These are phyloP conservation scores for Mycena rebaudengoi DNA, from an alignment of 768 basidiomycete genomes.

Conservation along the genomic window DNA sequence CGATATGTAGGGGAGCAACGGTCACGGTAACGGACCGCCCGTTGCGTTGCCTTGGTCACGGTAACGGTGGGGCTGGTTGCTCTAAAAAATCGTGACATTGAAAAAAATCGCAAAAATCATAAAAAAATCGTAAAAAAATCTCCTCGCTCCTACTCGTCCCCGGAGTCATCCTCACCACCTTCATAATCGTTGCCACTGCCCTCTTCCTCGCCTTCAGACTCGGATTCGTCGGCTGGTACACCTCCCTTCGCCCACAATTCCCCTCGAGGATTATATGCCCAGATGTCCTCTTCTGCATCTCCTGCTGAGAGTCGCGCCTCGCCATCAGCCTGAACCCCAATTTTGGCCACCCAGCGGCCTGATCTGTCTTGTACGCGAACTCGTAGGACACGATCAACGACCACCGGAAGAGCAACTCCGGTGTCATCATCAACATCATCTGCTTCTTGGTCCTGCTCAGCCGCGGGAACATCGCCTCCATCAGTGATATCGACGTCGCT, in stretches of 20 bases:
- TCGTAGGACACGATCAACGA: background rate
- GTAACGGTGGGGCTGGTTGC: no score
- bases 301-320: no score
- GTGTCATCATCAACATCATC: background rate
- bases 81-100: no score
- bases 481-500: background rate
- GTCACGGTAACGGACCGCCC: no score
- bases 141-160: background rate
- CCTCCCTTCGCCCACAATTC: background rate
- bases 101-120: background rate
- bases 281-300: no score
- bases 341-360: background rate
- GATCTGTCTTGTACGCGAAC: background rate
- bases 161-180: background rate
- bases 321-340: background rate
- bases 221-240: background rate
- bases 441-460: background rate
- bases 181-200: background rate
- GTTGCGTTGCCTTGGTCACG: no score
- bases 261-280: no score
- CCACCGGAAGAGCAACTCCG: background rate
- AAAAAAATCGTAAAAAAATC: background rate
- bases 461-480: background rate
- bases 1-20: no score
- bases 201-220: background rate